phyloP scores from a whole-genome alignment of 257 asterid genomes.

The Ophiorrhiza pumila region DNA sequence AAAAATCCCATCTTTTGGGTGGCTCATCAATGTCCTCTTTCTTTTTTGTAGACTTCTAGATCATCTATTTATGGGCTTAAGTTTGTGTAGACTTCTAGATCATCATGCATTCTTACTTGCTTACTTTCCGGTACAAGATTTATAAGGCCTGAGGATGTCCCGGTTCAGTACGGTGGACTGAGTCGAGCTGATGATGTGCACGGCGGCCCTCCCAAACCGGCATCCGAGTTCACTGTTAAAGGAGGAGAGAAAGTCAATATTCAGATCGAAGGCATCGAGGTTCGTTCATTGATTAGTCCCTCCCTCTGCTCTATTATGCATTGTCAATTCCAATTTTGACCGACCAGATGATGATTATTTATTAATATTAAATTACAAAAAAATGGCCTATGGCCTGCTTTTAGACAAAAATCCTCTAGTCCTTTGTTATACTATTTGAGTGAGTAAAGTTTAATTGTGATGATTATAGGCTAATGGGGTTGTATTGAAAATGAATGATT shows the following conservation, averaged over 20 bases:
- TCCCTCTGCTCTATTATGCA: background rate
- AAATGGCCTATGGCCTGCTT: too few relatives aligned
- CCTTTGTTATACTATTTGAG: too few relatives aligned
- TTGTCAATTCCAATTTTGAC: too few relatives aligned
- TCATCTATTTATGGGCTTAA: slow-evolving; percentile 18
- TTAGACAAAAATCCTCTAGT: too few relatives aligned
- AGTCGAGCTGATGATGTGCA: slow-evolving; percentile 58
- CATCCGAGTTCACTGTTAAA: slow-evolving; percentile 79
- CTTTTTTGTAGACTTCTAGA: slow-evolving; percentile 15
- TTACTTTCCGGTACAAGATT: slow-evolving; percentile 41
- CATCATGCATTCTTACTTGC: too few relatives aligned
- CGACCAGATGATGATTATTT: too few relatives aligned
- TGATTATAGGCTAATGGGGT: too few relatives aligned
- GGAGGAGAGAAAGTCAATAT: slow-evolving; percentile 94
- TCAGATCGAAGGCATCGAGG: slow-evolving; percentile 98
- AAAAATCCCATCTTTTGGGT: slow-evolving; percentile 13
- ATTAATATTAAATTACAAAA: too few relatives aligned
- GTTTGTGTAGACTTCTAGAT: too few relatives aligned
- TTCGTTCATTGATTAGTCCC: slow-evolving; percentile 19
- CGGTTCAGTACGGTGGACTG: slow-evolving; percentile 85
- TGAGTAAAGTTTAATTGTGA: background rate
- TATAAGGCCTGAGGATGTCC: slow-evolving; percentile 74
- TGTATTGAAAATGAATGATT: background rate
- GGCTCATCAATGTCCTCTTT: slow-evolving; percentile 25
- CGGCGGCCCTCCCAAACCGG: slow-evolving; percentile 71